These are phyloP conservation scores for Podospora sp. DNA, from an alignment of 495 filamentous ascomycete genomes.

Conservation along the genomic window DNA sequence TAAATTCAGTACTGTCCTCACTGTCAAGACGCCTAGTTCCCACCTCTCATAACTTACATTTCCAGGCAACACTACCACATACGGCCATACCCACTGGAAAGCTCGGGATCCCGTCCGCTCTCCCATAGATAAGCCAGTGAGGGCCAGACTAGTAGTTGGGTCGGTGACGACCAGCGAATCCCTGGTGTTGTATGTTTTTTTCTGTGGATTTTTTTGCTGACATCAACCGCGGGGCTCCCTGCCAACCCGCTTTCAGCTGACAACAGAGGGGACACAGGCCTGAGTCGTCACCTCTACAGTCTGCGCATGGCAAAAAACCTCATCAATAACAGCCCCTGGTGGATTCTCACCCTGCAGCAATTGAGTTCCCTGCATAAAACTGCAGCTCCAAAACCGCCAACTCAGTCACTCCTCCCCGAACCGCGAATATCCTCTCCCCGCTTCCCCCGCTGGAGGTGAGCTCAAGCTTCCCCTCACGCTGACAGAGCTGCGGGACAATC, in stretches of 20 bases:
- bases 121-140: constrained; percentile 46
- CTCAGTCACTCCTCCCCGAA: background rate
- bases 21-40: too few species aligned
- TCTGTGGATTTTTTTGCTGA: background rate
- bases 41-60: background rate
- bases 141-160: constrained; percentile 48
- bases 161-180: constrained; percentile 48
- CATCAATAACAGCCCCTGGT: too few species aligned
- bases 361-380: too few species aligned
- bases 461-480: background rate
- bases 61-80: constrained; percentile 27
- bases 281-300: too few species aligned
- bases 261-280: too few species aligned
- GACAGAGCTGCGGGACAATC: background rate
- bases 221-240: background rate
- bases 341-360: too few species aligned
- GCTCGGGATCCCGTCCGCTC: constrained; percentile 56
- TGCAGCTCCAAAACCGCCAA: background rate
- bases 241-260: background rate
- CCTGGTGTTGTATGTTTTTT: constrained; percentile 30
- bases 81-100: constrained; percentile 51
- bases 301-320: too few species aligned
- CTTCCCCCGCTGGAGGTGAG: background rate
- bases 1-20: too few species aligned
- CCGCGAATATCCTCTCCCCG: too few species aligned